Conservation (phyloP, 345 rosid genomes). For the Eucalyptus marginata region DNA sequence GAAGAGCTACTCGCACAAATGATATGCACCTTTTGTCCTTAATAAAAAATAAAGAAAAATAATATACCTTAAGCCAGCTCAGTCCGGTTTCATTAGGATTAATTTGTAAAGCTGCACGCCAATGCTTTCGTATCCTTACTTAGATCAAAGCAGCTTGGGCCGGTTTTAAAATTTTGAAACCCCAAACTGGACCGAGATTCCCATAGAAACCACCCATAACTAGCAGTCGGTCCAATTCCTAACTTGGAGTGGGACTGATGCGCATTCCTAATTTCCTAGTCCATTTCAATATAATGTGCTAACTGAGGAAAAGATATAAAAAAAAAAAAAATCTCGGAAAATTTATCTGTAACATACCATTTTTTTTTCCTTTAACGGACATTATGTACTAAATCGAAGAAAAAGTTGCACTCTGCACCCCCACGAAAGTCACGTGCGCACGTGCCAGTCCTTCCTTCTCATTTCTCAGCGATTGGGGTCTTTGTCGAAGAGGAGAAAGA, state of each 20-base stretch:
- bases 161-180: too few relatives aligned
- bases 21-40: neutral
- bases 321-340: neutral
- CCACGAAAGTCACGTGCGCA: neutral
- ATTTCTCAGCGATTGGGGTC: neutral
- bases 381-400: too few relatives aligned
- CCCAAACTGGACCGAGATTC: fast-evolving
- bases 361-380: too few relatives aligned
- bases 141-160: too few relatives aligned
- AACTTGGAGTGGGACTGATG: fast-evolving
- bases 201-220: fast-evolving
- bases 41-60: too few relatives aligned
- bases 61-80: too few relatives aligned
- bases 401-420: neutral
- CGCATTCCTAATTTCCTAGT: too few relatives aligned
- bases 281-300: neutral
- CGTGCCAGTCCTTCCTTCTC: neutral
- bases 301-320: too few relatives aligned
- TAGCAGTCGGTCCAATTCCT: neutral
- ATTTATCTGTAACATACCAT: neutral
- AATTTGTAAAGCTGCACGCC: too few relatives aligned
- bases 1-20: neutral
- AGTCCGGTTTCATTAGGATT: too few relatives aligned
- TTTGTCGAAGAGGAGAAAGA: neutral
- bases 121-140: too few relatives aligned